Evolutionary conservation across 306 rosid species (phyloP).

Genomic region (Comarum palustre): DNA sequence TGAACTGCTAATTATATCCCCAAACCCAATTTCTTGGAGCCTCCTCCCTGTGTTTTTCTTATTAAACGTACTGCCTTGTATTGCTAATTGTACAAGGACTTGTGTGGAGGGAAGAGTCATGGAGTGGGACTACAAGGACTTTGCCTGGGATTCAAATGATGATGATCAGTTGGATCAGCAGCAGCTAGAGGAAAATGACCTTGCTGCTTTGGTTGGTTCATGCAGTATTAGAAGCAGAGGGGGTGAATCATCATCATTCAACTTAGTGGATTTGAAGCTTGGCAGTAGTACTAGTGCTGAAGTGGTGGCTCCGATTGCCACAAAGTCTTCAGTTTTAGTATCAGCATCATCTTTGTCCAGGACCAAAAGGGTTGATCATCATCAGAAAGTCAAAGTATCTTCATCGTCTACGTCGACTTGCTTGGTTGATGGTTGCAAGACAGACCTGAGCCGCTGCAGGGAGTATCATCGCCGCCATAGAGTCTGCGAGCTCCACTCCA

Average conservation of each 20-base stretch:
- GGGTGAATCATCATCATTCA: constrained; percentile 3
- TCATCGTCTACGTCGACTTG: constrained; percentile 15
- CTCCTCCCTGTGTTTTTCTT: constrained; percentile 8
- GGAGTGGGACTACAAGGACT: constrained; percentile 84
- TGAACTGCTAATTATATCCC: constrained; percentile 17
- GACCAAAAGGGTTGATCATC: neutral
- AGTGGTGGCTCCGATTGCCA: neutral
- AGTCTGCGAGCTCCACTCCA: constrained; percentile 49
- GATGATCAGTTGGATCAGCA: constrained; percentile 28
- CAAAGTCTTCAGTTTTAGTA: neutral
- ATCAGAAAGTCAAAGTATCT: constrained; percentile 14
- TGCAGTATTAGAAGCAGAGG: constrained; percentile 21
- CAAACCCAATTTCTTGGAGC: constrained; percentile 37
- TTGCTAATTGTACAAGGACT: neutral
- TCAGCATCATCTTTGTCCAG: constrained; percentile 1
- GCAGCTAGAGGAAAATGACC: constrained; percentile 23
- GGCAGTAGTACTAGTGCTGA: neutral
- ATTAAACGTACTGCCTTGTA: neutral
- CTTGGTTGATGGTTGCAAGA: constrained; percentile 40
- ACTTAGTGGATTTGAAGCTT: constrained; percentile 7
- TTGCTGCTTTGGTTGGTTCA: constrained; percentile 26
- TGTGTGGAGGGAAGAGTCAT: constrained; percentile 27
- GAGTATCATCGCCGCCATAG: constrained; percentile 51
- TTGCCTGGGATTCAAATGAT: constrained; percentile 59
- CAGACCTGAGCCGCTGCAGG: constrained; percentile 40